A percentile compares a stretch with the other conserved stretches of the same genome.
Evolutionary conservation across 345 rosid species (phyloP).

Genomic region (Physaria fendleri): DNA sequence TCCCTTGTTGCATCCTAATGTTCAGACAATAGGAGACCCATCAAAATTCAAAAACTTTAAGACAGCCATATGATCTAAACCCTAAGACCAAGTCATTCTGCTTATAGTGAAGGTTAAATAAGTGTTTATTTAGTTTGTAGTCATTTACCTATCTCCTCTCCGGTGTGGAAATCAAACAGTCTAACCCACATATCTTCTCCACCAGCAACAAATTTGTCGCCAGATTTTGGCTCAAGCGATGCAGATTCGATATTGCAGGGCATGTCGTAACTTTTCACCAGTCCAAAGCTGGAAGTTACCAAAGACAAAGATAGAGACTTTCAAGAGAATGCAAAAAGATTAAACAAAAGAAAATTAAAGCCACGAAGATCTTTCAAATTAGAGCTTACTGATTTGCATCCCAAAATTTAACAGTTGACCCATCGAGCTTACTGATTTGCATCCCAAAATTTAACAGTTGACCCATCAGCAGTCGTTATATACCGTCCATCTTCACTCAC

Average conservation of each 20-base stretch:
- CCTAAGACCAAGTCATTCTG: background rate
- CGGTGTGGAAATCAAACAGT: constrained; percentile 70
- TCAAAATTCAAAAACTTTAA: background rate
- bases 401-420: too few species aligned
- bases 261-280: constrained; percentile 82
- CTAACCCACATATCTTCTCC: constrained; percentile 94
- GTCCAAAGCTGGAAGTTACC: constrained; percentile 37
- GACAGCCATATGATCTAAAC: background rate
- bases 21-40: background rate
- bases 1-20: constrained; percentile 85
- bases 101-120: background rate
- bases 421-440: constrained; percentile 94
- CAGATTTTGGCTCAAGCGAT: constrained; percentile 70
- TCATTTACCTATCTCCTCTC: constrained; percentile 51
- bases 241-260: constrained; percentile 76
- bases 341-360: background rate
- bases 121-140: background rate
- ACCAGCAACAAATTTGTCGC: constrained; percentile 75
- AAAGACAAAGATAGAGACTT: background rate
- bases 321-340: background rate
- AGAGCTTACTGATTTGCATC: background rate
- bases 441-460: constrained; percentile 91
- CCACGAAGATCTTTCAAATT: too few species aligned
- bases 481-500: constrained; percentile 96
- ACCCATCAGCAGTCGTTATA: constrained; percentile 87